Percentiles rank a stretch among this genome's conserved stretches.
Conservation (phyloP, 805 yeast species). For the Komagataella kurtzmanii region DNA sequence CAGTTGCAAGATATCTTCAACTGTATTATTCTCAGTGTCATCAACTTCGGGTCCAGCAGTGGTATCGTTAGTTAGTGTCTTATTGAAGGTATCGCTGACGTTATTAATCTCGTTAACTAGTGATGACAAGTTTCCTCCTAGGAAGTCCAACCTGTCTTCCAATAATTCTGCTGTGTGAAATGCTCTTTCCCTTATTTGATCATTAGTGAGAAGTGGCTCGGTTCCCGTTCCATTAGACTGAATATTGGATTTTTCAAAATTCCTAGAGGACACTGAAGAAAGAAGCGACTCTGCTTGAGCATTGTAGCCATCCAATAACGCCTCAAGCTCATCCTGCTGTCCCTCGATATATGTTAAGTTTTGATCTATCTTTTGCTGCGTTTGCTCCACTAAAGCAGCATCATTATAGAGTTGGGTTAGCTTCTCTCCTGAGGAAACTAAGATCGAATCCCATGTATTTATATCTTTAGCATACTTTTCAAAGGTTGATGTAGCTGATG, state of each 20-base stretch:
- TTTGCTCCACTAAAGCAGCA: constrained; percentile 70
- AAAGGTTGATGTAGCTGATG: constrained; percentile 62
- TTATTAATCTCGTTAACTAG: constrained; percentile 73
- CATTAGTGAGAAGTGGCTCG: constrained; percentile 38
- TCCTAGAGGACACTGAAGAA: constrained; percentile 12
- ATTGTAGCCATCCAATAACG: constrained; percentile 72
- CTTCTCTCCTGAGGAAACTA: constrained; percentile 78
- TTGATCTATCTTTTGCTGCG: constrained; percentile 79
- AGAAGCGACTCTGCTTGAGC: constrained; percentile 45
- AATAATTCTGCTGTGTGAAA: constrained; percentile 77
- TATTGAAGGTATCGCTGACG: constrained; percentile 69
- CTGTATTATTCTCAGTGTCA: constrained; percentile 22
- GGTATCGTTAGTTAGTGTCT: constrained; percentile 26
- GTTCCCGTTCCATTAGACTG: constrained; percentile 1
- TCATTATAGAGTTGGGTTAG: constrained; percentile 67
- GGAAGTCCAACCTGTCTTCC: constrained; percentile 64
- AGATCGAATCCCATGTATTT: constrained; percentile 72
- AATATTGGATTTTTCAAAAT: neutral
- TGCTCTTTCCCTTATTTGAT: constrained; percentile 81
- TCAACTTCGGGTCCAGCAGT: constrained; percentile 13
- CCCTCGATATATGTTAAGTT: constrained; percentile 73
- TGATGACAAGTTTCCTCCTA: constrained; percentile 66
- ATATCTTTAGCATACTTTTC: constrained; percentile 62
- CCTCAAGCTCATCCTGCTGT: constrained; percentile 87
- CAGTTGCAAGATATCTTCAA: constrained; percentile 64